Conservation (phyloP, 208 protist genomes). For the Crithidia fasciculata region DNA sequence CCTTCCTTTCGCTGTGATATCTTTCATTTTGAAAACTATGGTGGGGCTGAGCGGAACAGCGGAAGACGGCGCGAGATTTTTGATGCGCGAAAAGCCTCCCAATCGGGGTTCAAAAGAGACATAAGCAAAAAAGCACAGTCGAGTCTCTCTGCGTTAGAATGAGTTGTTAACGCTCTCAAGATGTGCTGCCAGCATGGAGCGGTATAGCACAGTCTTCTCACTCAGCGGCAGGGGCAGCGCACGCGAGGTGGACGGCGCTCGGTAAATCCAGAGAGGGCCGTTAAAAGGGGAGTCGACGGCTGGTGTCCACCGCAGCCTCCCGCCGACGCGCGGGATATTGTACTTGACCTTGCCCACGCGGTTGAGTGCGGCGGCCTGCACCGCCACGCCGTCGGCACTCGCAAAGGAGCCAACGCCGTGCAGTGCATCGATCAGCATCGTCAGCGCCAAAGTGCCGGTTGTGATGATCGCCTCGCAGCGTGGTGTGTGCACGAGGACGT, state of each 20-base stretch:
- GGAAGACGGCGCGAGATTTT: too few species aligned
- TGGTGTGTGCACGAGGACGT: conserved; percentile 25
- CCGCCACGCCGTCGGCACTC: not conserved
- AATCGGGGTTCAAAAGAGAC: not conserved
- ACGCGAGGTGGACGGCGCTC: conserved; percentile 38
- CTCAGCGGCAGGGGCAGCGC: not conserved
- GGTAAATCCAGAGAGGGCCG: conserved; percentile 26
- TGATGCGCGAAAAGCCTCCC: too few species aligned
- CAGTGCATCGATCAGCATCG: conserved; percentile 23
- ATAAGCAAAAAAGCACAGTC: conserved; percentile 16
- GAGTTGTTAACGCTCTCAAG: not conserved
- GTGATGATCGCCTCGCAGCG: conserved; percentile 35
- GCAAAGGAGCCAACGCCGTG: conserved; percentile 10
- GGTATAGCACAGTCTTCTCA: conserved; percentile 16
- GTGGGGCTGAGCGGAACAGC: too few species aligned
- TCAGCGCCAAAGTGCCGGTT: conserved; percentile 37
- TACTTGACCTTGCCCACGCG: conserved; percentile 17
- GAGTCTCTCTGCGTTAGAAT: not conserved
- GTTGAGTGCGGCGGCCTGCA: conserved; percentile 2
- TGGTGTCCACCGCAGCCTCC: conserved; percentile 17
- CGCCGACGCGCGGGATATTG: conserved; percentile 6
- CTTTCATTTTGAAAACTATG: too few species aligned
- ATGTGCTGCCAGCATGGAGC: conserved; percentile 2
- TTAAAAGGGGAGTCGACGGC: not conserved
- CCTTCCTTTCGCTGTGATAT: not conserved